Evolutionary conservation across 345 rosid genomes (phyloP), one percentile per base, ranked within the genome.

Genomic region (Jatropha curcas): DNA sequence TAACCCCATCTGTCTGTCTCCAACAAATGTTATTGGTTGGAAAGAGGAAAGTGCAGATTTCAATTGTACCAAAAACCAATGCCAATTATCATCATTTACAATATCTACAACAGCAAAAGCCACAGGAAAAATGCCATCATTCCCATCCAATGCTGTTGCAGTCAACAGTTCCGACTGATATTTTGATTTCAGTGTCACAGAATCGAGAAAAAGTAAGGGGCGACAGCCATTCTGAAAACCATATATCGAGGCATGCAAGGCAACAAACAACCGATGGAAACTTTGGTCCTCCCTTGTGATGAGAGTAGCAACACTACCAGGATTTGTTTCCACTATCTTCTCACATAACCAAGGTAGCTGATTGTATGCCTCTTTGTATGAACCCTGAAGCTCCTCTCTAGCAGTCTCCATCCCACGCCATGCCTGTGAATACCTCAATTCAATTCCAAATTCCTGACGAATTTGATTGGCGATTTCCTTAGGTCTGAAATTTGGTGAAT

Each of bases 201-300:
- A 24, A 50, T 77, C 80, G 60, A 77, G 80, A 50, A 77, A 72
- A 61, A 77, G 39, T 24, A 77, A 51, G 37, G 80, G 80, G 17
- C 76, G 76, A 20, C 80, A 77, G 13, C 73, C 80, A 60, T 53
- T 77, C 76, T 66, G 57, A 68, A 77, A 77, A 51, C 80, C 80
- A 24, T n/a, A 67, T 58, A 71, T 68, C 22, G 80, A 77, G 34
- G 80, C 76, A 58, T 71, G 72, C 37, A 77, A 46, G 55, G 80
- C 71, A 11, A 65, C 60, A 53, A 77, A 77, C 9, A 72, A 27
- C 7, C 80, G 57, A 39, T 72, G 80, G 46, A 77, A 77, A 46
- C 35, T 72, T 22, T 17, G 53, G 73, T 72, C 73, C 20, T 66
- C 76, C 68, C 62, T 60, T 4, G 76, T 72, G 68, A 17, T 13